A percentile compares a stretch with the other conserved stretches of the same genome.
Conservation (phyloP, 352 stramenopile genomes). For the Phytophthora pluvialis region DNA sequence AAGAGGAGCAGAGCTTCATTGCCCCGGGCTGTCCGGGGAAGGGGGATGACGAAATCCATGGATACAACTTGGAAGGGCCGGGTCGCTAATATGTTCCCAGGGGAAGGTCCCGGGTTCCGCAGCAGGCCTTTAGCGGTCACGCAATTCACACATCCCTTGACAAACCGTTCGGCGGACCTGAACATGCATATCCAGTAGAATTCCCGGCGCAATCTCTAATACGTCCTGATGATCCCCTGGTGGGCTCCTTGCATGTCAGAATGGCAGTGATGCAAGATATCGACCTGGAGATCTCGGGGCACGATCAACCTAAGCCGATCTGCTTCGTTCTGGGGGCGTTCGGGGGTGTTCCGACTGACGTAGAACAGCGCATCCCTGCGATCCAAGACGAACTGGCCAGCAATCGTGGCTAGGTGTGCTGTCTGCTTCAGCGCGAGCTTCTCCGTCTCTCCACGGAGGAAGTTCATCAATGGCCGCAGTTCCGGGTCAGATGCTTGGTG, state of each 20-base stretch:
- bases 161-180: too few relatives aligned
- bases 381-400: slow-evolving; percentile 7
- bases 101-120: too few relatives aligned
- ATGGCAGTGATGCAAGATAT: slow-evolving; percentile 12
- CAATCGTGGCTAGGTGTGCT: too few relatives aligned
- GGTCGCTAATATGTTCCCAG: not conserved
- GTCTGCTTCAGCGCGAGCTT: too few relatives aligned
- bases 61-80: slow-evolving; percentile 15
- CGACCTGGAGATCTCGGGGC: not conserved
- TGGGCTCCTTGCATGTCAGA: slow-evolving; percentile 11
- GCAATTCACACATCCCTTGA: too few relatives aligned
- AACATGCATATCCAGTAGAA: slow-evolving; percentile 14
- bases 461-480: too few relatives aligned
- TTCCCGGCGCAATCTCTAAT: not conserved
- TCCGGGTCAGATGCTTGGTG: too few relatives aligned
- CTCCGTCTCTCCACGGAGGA: too few relatives aligned
- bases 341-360: not conserved
- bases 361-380: too few relatives aligned
- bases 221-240: slow-evolving; percentile 12
- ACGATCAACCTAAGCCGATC: slow-evolving; percentile 2
- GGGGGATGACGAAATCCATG: slow-evolving; percentile 23
- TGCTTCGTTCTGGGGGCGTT: not conserved
- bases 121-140: too few relatives aligned
- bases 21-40: not conserved
- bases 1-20: slow-evolving; percentile 14